Evolutionary conservation across 1,284 basidiomycete genomes (phyloP).

Genomic region (Ceratobasidium sp.): DNA sequence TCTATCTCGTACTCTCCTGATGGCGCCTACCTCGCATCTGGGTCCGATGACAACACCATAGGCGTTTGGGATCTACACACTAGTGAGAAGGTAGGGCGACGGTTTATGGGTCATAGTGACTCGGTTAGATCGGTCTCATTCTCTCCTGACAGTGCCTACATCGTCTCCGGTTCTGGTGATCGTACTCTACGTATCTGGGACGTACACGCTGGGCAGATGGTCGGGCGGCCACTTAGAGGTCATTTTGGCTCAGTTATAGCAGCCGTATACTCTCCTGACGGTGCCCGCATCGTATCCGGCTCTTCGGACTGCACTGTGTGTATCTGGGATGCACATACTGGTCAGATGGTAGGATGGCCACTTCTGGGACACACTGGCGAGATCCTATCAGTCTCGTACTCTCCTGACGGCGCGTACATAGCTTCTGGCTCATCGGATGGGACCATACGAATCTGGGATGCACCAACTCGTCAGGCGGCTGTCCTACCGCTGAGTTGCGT

Average conservation of each 20-base stretch:
- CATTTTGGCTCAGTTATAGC: neutral
- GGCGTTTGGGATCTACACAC: neutral
- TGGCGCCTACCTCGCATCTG: neutral
- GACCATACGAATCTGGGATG: constrained; percentile 3
- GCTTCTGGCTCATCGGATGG: neutral
- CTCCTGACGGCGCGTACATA: constrained; percentile 12
- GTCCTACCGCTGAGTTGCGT: neutral
- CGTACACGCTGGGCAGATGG: neutral
- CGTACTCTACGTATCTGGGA: constrained; percentile 6
- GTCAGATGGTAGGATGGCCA: neutral
- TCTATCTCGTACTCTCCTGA: constrained; percentile 6
- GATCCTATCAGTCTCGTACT: neutral
- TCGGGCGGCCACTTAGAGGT: neutral
- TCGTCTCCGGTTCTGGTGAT: constrained; percentile 14
- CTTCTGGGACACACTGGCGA: constrained; percentile 3
- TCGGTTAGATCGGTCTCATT: neutral
- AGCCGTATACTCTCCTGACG: neutral
- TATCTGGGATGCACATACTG: neutral
- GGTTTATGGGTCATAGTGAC: neutral
- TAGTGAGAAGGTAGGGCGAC: neutral
- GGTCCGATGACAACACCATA: neutral
- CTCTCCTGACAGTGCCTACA: constrained; percentile 11
- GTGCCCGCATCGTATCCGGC: neutral
- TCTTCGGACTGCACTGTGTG: neutral
- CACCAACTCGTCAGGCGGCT: neutral